These are phyloP conservation scores for Rhododendron ferrugineum DNA, from an alignment of 148 eudicot genomes.

Conservation along the genomic window DNA sequence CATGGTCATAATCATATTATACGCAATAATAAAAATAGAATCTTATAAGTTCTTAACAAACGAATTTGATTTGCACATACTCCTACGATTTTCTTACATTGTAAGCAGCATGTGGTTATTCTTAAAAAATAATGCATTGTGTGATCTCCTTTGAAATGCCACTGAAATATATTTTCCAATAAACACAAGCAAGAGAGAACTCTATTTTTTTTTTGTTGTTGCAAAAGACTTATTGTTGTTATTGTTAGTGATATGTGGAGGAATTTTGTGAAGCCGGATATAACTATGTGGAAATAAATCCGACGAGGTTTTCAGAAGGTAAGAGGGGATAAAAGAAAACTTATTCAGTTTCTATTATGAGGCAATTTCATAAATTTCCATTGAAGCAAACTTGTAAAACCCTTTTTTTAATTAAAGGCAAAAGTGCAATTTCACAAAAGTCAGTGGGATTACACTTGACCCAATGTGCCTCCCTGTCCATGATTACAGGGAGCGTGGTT, in stretches of 20 bases:
- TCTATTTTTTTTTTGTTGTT: background rate
- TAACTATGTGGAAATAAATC: background rate
- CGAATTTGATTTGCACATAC: background rate
- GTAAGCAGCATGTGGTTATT: background rate
- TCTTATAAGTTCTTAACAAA: background rate
- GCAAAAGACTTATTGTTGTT: background rate
- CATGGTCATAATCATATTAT: background rate
- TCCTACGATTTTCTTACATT: background rate
- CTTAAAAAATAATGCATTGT: background rate
- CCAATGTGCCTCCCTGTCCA: background rate
- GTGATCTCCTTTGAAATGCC: background rate
- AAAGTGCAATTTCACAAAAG: background rate
- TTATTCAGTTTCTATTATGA: background rate
- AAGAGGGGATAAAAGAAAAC: background rate
- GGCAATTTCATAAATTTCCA: background rate
- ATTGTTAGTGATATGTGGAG: background rate
- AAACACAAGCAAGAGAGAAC: background rate
- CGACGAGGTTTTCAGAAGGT: background rate
- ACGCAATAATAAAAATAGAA: background rate
- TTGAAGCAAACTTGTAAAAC: background rate
- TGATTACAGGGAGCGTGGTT: background rate
- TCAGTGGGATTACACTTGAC: background rate
- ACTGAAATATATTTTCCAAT: background rate
- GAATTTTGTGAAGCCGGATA: background rate
- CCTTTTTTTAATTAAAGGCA: background rate